Conservation (phyloP, 140 eudicot genomes). For the Cichorium intybus region DNA sequence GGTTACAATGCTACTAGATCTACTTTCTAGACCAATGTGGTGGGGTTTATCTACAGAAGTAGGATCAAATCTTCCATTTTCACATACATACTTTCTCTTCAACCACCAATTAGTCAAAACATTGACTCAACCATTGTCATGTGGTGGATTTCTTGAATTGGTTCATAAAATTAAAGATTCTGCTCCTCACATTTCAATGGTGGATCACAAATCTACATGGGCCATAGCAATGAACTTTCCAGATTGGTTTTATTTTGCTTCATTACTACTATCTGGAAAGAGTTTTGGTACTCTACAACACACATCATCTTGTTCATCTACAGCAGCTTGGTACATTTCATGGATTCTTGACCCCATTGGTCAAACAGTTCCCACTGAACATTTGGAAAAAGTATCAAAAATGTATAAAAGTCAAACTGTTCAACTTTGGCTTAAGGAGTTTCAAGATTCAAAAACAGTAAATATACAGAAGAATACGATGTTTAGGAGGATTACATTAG, state of each 20-base stretch:
- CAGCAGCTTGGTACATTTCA: constrained; percentile 68
- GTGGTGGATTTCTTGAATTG: constrained; percentile 43
- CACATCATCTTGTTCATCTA: constrained; percentile 35
- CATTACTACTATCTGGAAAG: constrained; percentile 36
- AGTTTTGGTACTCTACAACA: constrained; percentile 9
- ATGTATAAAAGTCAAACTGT: constrained; percentile 29
- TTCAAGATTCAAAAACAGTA: constrained; percentile 30
- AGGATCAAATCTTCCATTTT: constrained; percentile 64
- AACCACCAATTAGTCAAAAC: constrained; percentile 38
- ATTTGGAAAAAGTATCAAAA: constrained; percentile 40
- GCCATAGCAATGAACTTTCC: constrained; percentile 65
- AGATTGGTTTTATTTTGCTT: constrained; percentile 59
- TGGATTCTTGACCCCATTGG: constrained; percentile 61
- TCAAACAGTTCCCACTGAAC: constrained; percentile 34
- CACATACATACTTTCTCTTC: constrained; percentile 58
- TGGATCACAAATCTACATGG: constrained; percentile 73
- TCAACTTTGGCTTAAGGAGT: constrained; percentile 50
- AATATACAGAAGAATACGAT: constrained; percentile 25
- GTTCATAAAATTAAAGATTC: constrained; percentile 35
- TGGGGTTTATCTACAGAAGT: constrained; percentile 68
- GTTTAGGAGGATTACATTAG: constrained; percentile 60
- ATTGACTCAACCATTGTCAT: constrained; percentile 54
- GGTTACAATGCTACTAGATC: constrained; percentile 46
- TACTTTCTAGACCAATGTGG: constrained; percentile 71
- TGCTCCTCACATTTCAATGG: constrained; percentile 27